phyloP scores from a whole-genome alignment of 192 early-diverging fungal genomes.

The Piromyces sp. region DNA sequence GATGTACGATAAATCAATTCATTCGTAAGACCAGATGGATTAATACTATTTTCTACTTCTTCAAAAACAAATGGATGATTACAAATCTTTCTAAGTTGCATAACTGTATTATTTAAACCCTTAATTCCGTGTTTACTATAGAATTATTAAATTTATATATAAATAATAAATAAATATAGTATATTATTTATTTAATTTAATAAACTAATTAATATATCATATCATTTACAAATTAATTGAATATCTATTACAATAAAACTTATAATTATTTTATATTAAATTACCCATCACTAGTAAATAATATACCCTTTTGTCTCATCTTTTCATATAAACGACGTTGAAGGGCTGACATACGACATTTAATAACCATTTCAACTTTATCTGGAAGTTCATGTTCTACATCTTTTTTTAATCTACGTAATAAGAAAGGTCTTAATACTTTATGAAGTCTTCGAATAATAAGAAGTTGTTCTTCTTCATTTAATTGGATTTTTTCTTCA shows the following conservation, averaged over 20 bases:
- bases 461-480: slow-evolving; percentile 94
- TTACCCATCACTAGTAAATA: slow-evolving; percentile 17
- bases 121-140: slow-evolving; percentile 37
- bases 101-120: slow-evolving; percentile 85
- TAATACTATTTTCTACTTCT: slow-evolving; percentile 71
- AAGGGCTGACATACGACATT: slow-evolving; percentile 74
- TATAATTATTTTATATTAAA: no score
- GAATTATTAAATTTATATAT: no score
- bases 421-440: slow-evolving; percentile 87
- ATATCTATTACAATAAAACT: no score
- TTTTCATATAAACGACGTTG: slow-evolving; percentile 72
- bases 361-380: slow-evolving; percentile 87
- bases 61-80: slow-evolving; percentile 98
- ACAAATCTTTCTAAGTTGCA: slow-evolving; percentile 96
- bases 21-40: slow-evolving; percentile 51
- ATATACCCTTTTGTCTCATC: slow-evolving; percentile 58
- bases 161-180: no score
- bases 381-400: slow-evolving; percentile 95
- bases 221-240: no score
- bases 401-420: slow-evolving; percentile 92
- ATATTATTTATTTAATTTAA: no score
- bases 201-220: no score
- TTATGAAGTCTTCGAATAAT: slow-evolving; percentile 94
- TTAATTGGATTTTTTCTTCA: slow-evolving; percentile 78
- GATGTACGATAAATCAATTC: slow-evolving; percentile 60